Evolutionary conservation across 768 basidiomycete genomes (phyloP).

Genomic region (Podaxis sp.): DNA sequence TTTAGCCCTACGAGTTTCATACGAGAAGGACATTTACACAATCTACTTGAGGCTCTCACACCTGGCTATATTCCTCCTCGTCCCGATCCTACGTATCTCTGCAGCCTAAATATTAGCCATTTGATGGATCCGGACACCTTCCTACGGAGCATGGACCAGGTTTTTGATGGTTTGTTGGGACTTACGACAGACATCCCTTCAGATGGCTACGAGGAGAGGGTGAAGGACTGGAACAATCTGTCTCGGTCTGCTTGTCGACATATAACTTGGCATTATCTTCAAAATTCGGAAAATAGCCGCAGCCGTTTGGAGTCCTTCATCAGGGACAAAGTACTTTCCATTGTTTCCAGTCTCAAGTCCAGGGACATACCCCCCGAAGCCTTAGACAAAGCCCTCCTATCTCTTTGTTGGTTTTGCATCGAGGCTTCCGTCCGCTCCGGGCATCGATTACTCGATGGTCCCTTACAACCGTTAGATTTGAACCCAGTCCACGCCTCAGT

Average conservation of each 20-base stretch:
- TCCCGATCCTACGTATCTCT: conserved; percentile 9
- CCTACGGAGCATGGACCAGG: background rate
- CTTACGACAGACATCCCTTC: conserved; percentile 10
- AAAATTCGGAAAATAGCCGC: background rate
- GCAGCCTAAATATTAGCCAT: conserved; percentile 2
- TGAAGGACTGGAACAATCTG: conserved; percentile 9
- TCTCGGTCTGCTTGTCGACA: conserved; percentile 2
- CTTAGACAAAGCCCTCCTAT: conserved; percentile 7
- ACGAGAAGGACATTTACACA: conserved; percentile 7
- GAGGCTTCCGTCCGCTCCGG: conserved; percentile 12
- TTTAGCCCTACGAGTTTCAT: conserved; percentile 1
- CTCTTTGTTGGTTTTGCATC: conserved; percentile 13
- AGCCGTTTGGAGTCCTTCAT: background rate
- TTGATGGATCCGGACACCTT: conserved; percentile 2
- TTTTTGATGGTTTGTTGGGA: conserved; percentile 10
- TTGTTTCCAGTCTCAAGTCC: background rate
- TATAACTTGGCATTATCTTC: conserved; percentile 8
- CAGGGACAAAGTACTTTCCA: conserved; percentile 2
- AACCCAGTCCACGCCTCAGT: conserved; percentile 8
- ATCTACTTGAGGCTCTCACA: background rate
- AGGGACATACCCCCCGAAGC: background rate
- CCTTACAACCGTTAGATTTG: conserved; percentile 2
- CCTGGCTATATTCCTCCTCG: background rate
- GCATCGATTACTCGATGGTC: background rate
- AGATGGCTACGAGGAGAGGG: conserved; percentile 11